A percentile compares a stretch with the other conserved stretches of the same genome.
Evolutionary conservation across 140 eudicot species (phyloP).

Genomic region (Flaveria floridana): DNA sequence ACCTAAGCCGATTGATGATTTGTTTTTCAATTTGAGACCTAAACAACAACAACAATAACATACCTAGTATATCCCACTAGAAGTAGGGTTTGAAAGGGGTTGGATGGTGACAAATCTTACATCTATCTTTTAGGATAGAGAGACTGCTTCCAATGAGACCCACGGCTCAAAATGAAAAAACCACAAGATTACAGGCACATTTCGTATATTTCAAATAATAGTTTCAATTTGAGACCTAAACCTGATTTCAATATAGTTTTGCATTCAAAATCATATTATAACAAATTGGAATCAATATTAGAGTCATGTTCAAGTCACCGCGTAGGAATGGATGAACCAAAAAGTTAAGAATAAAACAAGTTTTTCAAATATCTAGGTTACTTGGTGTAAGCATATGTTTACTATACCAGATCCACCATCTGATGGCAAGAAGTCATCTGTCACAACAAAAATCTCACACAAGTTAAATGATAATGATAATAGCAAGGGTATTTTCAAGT

Average conservation of each 20-base stretch:
- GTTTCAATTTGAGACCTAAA: background rate
- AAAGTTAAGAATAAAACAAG: conserved; percentile 72
- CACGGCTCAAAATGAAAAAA: too few species aligned
- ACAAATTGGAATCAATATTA: conserved; percentile 8
- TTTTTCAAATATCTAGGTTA: conserved; percentile 51
- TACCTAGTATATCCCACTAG: too few species aligned
- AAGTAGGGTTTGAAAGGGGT: too few species aligned
- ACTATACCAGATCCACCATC: conserved; percentile 77
- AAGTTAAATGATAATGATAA: conserved; percentile 40
- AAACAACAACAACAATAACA: background rate
- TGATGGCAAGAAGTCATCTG: conserved; percentile 37
- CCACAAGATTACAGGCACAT: too few species aligned
- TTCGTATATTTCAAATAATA: too few species aligned
- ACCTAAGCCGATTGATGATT: background rate
- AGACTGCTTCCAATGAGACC: too few species aligned
- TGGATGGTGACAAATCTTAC: too few species aligned
- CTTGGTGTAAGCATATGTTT: conserved; percentile 67
- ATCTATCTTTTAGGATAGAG: too few species aligned
- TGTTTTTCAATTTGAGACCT: background rate
- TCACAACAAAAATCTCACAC: conserved; percentile 25
- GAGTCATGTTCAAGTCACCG: conserved; percentile 69
- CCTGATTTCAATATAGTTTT: background rate
- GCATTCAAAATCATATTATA: background rate
- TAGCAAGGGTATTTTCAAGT: conserved; percentile 28
- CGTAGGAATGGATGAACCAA: conserved; percentile 63